A percentile compares a stretch with the other conserved stretches of the same genome.
These are phyloP conservation scores for Paraleonurus japonicus DNA, from an alignment of 257 asterid species.

Conservation along the genomic window DNA sequence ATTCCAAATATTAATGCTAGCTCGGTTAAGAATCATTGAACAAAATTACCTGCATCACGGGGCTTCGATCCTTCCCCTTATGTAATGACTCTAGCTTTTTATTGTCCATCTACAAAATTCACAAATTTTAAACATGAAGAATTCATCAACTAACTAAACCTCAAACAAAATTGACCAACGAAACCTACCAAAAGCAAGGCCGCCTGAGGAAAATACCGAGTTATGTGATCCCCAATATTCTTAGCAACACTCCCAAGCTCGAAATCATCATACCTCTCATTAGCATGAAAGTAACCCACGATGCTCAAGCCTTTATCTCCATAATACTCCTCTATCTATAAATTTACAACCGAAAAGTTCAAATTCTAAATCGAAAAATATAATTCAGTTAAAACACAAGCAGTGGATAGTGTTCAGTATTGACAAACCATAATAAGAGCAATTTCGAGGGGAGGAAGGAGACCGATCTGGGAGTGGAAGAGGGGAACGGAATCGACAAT, in stretches of 20 bases:
- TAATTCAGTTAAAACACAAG: background rate
- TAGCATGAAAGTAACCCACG: conserved; percentile 94
- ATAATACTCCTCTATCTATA: conserved; percentile 84
- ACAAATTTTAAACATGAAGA: conserved; percentile 22
- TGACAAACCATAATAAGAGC: conserved; percentile 77
- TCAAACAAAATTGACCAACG: background rate
- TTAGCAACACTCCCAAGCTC: conserved; percentile 75
- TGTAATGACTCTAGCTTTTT: conserved; percentile 56
- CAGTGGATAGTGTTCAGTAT: conserved; percentile 3
- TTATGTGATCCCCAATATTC: conserved; percentile 89
- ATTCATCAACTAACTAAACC: conserved; percentile 3
- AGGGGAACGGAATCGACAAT: conserved; percentile 86
- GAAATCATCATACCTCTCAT: conserved; percentile 77
- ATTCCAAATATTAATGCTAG: background rate
- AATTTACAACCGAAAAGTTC: conserved; percentile 3
- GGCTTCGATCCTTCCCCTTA: conserved; percentile 58
- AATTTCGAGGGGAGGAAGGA: conserved; percentile 89
- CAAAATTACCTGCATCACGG: conserved; percentile 67
- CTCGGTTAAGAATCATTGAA: background rate
- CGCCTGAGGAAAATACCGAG: conserved; percentile 82
- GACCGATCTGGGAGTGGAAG: conserved; percentile 91
- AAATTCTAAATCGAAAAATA: background rate
- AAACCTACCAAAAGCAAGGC: conserved; percentile 82
- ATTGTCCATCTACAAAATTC: conserved; percentile 59
- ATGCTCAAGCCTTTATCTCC: conserved; percentile 72